These are phyloP conservation scores for Thalia dealbata DNA, from an alignment of 176 grass and related monocot genomes.

Conservation along the genomic window DNA sequence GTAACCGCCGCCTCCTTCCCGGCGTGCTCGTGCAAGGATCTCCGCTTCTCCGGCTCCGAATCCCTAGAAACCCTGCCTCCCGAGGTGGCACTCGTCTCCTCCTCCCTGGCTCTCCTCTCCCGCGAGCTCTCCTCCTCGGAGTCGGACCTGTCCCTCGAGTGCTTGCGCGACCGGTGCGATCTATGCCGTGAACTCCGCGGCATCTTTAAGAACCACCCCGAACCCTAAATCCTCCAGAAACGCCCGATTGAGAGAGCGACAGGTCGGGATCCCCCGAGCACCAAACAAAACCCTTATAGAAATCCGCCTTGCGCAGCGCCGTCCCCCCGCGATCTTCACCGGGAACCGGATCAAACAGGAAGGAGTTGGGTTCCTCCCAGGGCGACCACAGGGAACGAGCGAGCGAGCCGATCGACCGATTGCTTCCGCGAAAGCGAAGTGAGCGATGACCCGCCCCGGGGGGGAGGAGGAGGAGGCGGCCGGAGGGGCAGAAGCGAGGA, in stretches of 20 bases:
- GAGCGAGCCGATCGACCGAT: neutral
- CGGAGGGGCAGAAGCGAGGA: constrained; percentile 21
- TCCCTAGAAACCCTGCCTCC: constrained; percentile 73
- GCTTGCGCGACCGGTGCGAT: constrained; percentile 84
- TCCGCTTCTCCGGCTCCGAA: constrained; percentile 57
- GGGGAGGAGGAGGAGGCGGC: neutral
- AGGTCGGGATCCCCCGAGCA: constrained; percentile 20
- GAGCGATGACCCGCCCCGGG: neutral
- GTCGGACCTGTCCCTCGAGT: constrained; percentile 60
- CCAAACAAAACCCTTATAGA: neutral
- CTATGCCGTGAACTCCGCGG: constrained; percentile 78
- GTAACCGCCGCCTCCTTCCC: constrained; percentile 33
- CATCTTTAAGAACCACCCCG: constrained; percentile 36
- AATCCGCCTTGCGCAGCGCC: neutral
- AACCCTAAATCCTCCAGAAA: constrained; percentile 33
- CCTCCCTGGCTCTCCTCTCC: constrained; percentile 35
- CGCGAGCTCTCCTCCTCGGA: constrained; percentile 50
- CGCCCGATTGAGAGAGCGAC: constrained; percentile 4
- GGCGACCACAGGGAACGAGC: neutral
- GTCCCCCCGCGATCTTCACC: neutral
- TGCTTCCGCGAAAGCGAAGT: neutral
- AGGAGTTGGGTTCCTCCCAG: neutral
- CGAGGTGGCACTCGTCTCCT: constrained; percentile 11
- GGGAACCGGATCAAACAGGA: neutral
- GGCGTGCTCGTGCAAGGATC: constrained; percentile 25